A percentile compares a stretch with the other conserved stretches of the same genome.
Evolutionary conservation across 2,329 filamentous ascomycete genomes (phyloP).

Genomic region (Aspergillus tanneri): DNA sequence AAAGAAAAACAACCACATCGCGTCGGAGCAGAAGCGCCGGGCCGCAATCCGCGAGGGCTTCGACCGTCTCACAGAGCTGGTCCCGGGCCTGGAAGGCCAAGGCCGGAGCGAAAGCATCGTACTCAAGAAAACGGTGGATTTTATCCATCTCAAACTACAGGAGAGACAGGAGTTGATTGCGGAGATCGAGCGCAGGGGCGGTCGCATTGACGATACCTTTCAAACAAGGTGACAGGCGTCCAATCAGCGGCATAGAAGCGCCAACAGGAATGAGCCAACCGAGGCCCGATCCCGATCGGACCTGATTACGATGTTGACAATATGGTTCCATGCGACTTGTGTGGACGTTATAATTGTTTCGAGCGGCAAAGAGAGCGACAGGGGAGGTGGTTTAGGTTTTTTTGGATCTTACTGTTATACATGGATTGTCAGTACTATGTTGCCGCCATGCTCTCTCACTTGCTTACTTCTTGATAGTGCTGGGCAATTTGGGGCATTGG

Average conservation of each 20-base stretch:
- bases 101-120: constrained; percentile 83
- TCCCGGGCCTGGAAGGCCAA: constrained; percentile 78
- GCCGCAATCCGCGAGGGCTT: constrained; percentile 80
- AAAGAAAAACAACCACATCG: constrained; percentile 73
- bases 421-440: not conserved
- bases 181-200: constrained; percentile 59
- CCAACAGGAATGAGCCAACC: too few species aligned
- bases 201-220: constrained; percentile 50
- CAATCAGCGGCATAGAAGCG: too few species aligned
- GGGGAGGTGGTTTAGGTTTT: not conserved
- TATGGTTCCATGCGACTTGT: not conserved
- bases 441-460: not conserved
- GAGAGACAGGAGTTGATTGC: constrained; percentile 59
- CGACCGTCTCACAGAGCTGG: constrained; percentile 74
- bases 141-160: constrained; percentile 60
- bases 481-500: not conserved
- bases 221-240: constrained; percentile 22
- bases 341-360: too few species aligned
- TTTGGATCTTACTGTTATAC: not conserved
- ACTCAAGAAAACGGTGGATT: constrained; percentile 68
- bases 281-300: not conserved
- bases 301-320: not conserved
- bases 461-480: not conserved
- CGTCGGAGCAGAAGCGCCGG: constrained; percentile 63
- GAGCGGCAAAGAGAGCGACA: not conserved